These are phyloP conservation scores for Candida glaebosa DNA, from an alignment of 805 yeast species.

Conservation along the genomic window DNA sequence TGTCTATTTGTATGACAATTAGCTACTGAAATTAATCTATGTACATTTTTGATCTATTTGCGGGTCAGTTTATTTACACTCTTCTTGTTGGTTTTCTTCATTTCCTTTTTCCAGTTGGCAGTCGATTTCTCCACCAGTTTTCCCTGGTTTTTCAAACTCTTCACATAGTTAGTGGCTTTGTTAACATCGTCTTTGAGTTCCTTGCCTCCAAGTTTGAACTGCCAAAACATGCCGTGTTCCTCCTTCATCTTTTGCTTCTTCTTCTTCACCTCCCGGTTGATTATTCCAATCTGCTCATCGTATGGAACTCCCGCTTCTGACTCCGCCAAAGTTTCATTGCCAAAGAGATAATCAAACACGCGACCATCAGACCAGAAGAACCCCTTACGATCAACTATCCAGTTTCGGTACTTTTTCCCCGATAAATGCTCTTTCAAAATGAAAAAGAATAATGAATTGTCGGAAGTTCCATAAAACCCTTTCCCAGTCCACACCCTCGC, in stretches of 20 bases:
- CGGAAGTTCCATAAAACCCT: slow-evolving; percentile 83
- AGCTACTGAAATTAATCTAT: slow-evolving; percentile 41
- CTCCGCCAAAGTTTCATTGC: slow-evolving; percentile 70
- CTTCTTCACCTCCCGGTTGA: slow-evolving; percentile 44
- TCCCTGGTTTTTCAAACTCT: slow-evolving; percentile 7
- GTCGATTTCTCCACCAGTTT: not conserved
- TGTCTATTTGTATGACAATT: too few species aligned
- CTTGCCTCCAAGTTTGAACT: slow-evolving; percentile 41
- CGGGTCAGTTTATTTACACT: not conserved
- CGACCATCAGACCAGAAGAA: slow-evolving; percentile 94
- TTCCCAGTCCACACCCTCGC: slow-evolving; percentile 82
- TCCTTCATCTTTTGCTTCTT: slow-evolving; percentile 48
- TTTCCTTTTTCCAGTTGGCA: not conserved
- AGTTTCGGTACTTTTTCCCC: slow-evolving; percentile 43
- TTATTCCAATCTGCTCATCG: slow-evolving; percentile 54
- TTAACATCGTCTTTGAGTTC: slow-evolving; percentile 29
- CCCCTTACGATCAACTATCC: slow-evolving; percentile 81
- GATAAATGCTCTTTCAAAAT: slow-evolving; percentile 57
- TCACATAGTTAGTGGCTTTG: slow-evolving; percentile 21
- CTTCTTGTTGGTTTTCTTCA: slow-evolving; percentile 1
- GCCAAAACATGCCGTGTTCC: slow-evolving; percentile 61
- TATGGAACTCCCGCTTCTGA: slow-evolving; percentile 70
- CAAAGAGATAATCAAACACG: slow-evolving; percentile 76
- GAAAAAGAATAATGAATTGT: slow-evolving; percentile 69
- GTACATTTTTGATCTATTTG: not conserved